Base-by-base conservation (phyloP, 2,329 filamentous ascomycete genomes). In the Setomelanomma holmii region DNA sequence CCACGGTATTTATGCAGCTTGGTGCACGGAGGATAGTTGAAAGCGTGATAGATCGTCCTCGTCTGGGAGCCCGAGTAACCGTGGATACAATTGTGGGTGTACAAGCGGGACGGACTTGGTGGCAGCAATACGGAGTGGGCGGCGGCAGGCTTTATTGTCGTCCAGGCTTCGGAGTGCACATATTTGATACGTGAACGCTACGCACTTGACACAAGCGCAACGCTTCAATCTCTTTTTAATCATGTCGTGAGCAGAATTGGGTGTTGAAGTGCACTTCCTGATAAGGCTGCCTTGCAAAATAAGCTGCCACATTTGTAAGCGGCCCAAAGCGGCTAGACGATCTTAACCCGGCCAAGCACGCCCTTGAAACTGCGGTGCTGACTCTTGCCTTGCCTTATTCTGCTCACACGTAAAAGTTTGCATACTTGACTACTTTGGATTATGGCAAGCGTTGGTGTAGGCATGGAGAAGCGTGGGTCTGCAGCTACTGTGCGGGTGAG, bases 391-490 rank as follows among this genome's bases (percentile, higher is more conserved):
- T 30, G 27, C 27, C 27, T 30, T 14, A 14, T 6, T 7, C n/a
- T 17, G 3, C 34, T 4, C 3, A 16, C 34, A n/a, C 34, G 16
- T 36, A 5, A 17, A 14, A 24, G 17, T 10, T 24, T 7, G 20
- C 21, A 5, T 30, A 30, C 27, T 23, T 10, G 11, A 16, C 14
- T 35, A 36, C 38, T 17, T 5, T 19, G 27, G 11, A 41, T 27
- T 16, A 66, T 66, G 63, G 55, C 63, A 21, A 55, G 51, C 21
- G 47, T 47, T 4, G 54, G 58, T 24, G 47, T 47, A 4, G 54
- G 58, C 4, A 45, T 64, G 10, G 61, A 67, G 40, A 67, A 67
- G 30, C 61, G 64, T 19, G 63, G 64, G 14, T 66, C 61, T 16
- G 59, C 59, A 19, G 49, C 64, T 4, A 67, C 64, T 14, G 62